Conservation (phyloP, 2,329 filamentous ascomycete species). For the Arthrobotrys pseudoclavata region DNA sequence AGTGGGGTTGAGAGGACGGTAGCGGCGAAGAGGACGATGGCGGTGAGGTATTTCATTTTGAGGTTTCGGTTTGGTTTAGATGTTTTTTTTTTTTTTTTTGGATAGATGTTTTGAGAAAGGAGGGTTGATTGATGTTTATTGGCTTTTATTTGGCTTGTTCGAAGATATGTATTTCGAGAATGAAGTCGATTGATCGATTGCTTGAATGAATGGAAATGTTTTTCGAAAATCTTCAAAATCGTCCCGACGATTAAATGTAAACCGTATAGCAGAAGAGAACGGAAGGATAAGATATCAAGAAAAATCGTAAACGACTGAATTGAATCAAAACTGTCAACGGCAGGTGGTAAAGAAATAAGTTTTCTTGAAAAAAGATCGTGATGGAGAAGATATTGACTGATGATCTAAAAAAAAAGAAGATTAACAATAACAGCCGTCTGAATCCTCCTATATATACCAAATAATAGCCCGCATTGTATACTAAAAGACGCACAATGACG, state of each 20-base stretch:
- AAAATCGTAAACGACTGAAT: not conserved
- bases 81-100: not conserved
- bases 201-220: no score
- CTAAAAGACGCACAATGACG: not conserved
- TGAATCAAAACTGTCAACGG: not conserved
- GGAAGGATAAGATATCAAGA: not conserved
- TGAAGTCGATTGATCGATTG: no score
- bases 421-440: no score
- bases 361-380: not conserved
- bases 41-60: constrained; percentile 34
- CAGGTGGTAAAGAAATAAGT: not conserved
- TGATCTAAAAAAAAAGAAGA: not conserved
- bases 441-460: no score
- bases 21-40: constrained; percentile 3
- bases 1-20: constrained; percentile 13
- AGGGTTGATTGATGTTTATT: not conserved
- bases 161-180: no score
- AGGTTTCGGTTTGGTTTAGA: not conserved
- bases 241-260: no score
- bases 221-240: no score
- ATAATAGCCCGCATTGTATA: not conserved
- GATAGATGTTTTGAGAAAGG: not conserved
- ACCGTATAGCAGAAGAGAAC: not conserved
- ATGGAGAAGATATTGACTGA: not conserved
- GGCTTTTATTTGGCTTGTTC: no score